Percentiles rank a stretch among this genome's conserved stretches.
phyloP scores from a whole-genome alignment of 805 yeast species.

The Schwanniomyces occidentalis region DNA sequence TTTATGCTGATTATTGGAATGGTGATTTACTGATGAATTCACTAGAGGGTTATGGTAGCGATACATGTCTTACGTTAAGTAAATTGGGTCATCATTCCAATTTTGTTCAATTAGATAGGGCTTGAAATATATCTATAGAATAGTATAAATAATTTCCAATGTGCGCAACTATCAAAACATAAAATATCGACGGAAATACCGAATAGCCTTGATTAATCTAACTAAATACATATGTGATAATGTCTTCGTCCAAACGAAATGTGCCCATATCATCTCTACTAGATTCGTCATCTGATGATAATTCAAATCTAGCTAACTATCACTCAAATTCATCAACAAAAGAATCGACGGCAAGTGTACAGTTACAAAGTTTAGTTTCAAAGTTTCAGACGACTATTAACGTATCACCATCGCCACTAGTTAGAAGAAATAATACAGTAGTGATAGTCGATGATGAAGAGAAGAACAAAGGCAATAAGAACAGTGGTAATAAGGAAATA shows the following conservation, averaged over 20 bases:
- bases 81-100: constrained; percentile 72
- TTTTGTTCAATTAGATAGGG: constrained; percentile 70
- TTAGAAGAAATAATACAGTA: too few species aligned
- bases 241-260: constrained; percentile 25
- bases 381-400: constrained; percentile 32
- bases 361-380: constrained; percentile 25
- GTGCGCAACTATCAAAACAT: too few species aligned
- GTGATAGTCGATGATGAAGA: too few species aligned
- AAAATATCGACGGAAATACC: too few species aligned
- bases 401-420: constrained; percentile 8
- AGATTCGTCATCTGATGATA: constrained; percentile 15
- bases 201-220: too few species aligned
- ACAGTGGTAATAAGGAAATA: background rate
- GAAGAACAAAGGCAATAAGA: too few species aligned
- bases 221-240: constrained; percentile 3
- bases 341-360: constrained; percentile 2
- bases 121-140: too few species aligned
- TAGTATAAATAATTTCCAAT: too few species aligned
- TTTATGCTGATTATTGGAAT: constrained; percentile 96
- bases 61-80: constrained; percentile 75
- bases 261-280: constrained; percentile 36
- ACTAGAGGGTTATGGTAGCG: constrained; percentile 90
- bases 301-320: background rate
- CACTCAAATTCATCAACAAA: background rate
- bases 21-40: constrained; percentile 83